A percentile compares a stretch with the other conserved stretches of the same genome.
These are phyloP conservation scores for Suhomyces emberorum DNA, from an alignment of 805 yeast genomes.

Conservation along the genomic window DNA sequence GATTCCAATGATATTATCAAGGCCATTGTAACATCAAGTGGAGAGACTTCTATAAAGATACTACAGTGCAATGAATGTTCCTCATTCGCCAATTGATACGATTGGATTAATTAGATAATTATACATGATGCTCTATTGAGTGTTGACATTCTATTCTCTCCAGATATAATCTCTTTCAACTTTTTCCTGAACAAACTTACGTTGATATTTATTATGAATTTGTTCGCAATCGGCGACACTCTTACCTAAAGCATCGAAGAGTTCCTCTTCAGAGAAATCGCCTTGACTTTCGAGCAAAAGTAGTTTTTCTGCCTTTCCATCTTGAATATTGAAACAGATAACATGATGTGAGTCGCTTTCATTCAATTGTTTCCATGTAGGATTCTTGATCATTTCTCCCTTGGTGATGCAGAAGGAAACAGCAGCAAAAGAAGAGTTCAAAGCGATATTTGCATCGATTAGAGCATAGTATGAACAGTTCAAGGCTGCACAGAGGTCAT, in stretches of 20 bases:
- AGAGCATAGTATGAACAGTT: conserved; percentile 75
- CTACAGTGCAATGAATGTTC: too few relatives aligned
- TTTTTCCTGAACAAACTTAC: conserved; percentile 43
- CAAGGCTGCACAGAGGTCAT: conserved; percentile 64
- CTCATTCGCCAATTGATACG: too few relatives aligned
- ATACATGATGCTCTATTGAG: too few relatives aligned
- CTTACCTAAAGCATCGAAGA: conserved; percentile 49
- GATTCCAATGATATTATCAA: too few relatives aligned
- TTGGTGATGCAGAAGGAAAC: conserved; percentile 40
- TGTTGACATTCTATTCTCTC: conserved; percentile 36
- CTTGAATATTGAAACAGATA: conserved; percentile 54
- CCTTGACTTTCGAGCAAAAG: conserved; percentile 76
- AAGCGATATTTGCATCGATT: conserved; percentile 73
- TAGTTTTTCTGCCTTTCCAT: conserved; percentile 50
- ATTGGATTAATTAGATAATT: too few relatives aligned
- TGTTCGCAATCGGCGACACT: conserved; percentile 48
- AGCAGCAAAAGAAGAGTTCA: conserved; percentile 61
- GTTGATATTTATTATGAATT: conserved; percentile 48
- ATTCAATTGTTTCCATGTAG: conserved; percentile 43
- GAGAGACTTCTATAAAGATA: too few relatives aligned
- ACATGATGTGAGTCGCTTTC: conserved; percentile 59
- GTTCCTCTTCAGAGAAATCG: conserved; percentile 52
- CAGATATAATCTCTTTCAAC: conserved; percentile 58
- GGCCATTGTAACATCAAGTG: too few relatives aligned
- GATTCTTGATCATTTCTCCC: conserved; percentile 38